Evolutionary conservation across 2,329 filamentous ascomycete genomes (phyloP).

Genomic region (Arthroderma sp.): DNA sequence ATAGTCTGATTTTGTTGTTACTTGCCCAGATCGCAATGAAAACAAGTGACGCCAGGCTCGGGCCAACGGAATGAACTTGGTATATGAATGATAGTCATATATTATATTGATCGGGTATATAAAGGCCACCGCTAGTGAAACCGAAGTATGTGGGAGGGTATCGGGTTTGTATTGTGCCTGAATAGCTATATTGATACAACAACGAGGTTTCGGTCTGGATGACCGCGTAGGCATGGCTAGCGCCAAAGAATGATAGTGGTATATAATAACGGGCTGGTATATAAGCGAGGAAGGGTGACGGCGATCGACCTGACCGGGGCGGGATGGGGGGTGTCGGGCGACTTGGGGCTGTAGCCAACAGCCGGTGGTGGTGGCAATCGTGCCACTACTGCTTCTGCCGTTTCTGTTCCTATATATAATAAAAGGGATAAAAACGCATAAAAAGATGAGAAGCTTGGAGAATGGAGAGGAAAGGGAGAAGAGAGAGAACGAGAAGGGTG

Average conservation of each 20-base stretch:
- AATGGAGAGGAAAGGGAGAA: neutral
- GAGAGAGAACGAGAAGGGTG: neutral
- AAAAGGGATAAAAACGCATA: neutral
- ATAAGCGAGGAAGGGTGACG: too few relatives aligned
- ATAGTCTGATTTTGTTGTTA: neutral
- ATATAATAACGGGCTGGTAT: too few relatives aligned
- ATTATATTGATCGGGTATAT: too few relatives aligned
- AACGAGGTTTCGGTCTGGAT: too few relatives aligned
- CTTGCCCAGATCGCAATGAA: neutral
- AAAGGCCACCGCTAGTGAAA: too few relatives aligned
- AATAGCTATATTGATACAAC: too few relatives aligned
- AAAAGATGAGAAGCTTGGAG: neutral
- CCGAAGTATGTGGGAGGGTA: too few relatives aligned
- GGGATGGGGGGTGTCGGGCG: neutral
- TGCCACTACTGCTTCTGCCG: neutral
- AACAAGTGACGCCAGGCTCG: neutral
- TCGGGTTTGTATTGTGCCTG: too few relatives aligned
- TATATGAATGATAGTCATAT: too few relatives aligned
- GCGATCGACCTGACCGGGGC: too few relatives aligned
- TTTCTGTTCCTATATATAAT: neutral
- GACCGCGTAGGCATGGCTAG: too few relatives aligned
- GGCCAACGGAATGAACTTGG: neutral
- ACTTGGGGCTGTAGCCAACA: slow-evolving; percentile 4
- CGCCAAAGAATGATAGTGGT: too few relatives aligned
- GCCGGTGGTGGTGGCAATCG: slow-evolving; percentile 1